Percentiles rank a stretch among this genome's conserved stretches.
phyloP scores from a whole-genome alignment of 257 asterid species.

The Solanum piurae region DNA sequence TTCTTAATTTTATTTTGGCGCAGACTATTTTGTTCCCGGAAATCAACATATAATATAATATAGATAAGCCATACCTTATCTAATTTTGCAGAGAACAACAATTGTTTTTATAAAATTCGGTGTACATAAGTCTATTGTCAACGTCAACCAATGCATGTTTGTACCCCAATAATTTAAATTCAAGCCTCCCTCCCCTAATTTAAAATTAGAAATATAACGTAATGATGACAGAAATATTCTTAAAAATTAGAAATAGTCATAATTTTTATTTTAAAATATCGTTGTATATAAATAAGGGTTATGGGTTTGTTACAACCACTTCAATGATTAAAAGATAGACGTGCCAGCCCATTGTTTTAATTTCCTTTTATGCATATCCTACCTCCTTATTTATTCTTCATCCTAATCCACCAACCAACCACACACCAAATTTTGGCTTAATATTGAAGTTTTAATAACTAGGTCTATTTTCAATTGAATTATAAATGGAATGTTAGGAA shows the following conservation, averaged over 20 bases:
- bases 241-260: not conserved
- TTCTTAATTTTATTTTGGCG: not conserved
- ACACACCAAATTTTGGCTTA: not conserved
- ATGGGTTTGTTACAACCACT: slow-evolving; percentile 7
- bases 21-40: not conserved
- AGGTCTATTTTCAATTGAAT: not conserved
- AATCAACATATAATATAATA: not conserved
- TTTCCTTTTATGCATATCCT: not conserved
- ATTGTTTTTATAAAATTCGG: not conserved
- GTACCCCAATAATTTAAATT: not conserved
- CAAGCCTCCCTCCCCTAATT: not conserved
- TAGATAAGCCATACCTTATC: not conserved
- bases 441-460: not conserved
- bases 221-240: not conserved
- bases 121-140: not conserved
- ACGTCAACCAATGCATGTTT: not conserved
- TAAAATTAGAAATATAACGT: not conserved
- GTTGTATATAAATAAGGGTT: not conserved
- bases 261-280: not conserved
- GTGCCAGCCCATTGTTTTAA: not conserved
- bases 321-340: not conserved
- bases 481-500: not conserved
- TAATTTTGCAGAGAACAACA: not conserved
- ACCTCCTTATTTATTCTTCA: not conserved
- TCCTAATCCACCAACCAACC: not conserved